Base-by-base conservation (phyloP, 495 filamentous ascomycete genomes). In the Penicillium macrosclerotiorum region DNA sequence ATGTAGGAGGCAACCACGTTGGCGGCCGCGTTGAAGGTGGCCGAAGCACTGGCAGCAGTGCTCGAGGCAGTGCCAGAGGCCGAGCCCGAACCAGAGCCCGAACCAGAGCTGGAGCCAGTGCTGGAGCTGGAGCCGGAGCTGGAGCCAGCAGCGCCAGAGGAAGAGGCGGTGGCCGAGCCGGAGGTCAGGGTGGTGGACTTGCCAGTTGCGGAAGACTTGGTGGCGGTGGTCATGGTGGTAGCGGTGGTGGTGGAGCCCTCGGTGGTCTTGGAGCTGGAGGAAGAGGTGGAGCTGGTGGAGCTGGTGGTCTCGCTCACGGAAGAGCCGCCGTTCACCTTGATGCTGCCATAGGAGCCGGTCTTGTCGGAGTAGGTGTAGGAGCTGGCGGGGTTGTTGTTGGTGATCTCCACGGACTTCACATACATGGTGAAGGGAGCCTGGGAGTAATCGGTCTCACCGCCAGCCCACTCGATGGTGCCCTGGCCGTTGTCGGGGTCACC, bases 341-440 rank as follows among this genome's bases (percentile, higher is more conserved):
- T 90, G 65, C 81, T 89, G 59, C 85, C 55, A 75, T 74, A 88
- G 13, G 65, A 69, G 34, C 90, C 90, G 23, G 71, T 75, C 26
- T 76, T 79, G 38, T 83, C 89, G 16, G 69, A 75, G 46, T 77
- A 80, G 71, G 73, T 86, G 69, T 94, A 89, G 23, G 73, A 75
- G 38, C 90, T 73, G 26, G 59, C 56, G 6, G 59, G 59, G 56
- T 63, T 63, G 56, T 41, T 9, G 47, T 63, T 63, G 32, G 29
- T 45, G 33, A 63, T 49, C 7, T 66, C 61, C 24, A 83, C 80
- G 30, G 67, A 79, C 72, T 87, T 72, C 42, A 94, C 79, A 51
- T 73, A 82, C 87, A 93, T 92, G 52, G 72, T 82, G 68, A 81
- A 94, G 1, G 90, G 89, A 24, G 87, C 89, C 8, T 80, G 57